Conservation (phyloP, 1,284 basidiomycete genomes). For the Grifola frondosa region DNA sequence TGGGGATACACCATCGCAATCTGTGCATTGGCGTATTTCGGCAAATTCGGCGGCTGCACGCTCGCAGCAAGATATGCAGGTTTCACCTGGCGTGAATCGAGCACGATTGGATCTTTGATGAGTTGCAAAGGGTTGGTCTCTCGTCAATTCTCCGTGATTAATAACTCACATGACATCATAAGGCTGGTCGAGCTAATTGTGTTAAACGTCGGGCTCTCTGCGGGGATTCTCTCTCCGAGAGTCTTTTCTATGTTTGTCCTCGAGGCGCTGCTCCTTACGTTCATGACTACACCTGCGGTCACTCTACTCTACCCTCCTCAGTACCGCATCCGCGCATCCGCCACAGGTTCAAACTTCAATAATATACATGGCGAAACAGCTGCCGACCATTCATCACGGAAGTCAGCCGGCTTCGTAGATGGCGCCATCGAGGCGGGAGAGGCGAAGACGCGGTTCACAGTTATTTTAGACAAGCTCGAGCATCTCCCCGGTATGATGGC, state of each 20-base stretch:
- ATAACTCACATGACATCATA: constrained; percentile 2
- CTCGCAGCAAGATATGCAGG: constrained; percentile 49
- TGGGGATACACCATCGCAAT: constrained; percentile 67
- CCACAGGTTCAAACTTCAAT: constrained; percentile 46
- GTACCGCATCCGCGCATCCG: constrained; percentile 47
- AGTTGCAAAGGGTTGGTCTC: constrained; percentile 63
- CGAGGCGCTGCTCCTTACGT: constrained; percentile 83
- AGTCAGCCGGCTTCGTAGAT: constrained; percentile 5
- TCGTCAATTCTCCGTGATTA: neutral
- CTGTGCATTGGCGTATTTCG: constrained; percentile 49
- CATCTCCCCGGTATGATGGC: constrained; percentile 80
- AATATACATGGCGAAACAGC: constrained; percentile 33
- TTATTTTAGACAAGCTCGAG: constrained; percentile 90
- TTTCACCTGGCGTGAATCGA: constrained; percentile 59
- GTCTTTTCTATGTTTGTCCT: constrained; percentile 92
- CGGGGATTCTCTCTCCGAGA: constrained; percentile 65
- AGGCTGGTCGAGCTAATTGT: constrained; percentile 61
- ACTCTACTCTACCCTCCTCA: constrained; percentile 75
- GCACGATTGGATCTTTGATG: constrained; percentile 72
- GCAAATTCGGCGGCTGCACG: constrained; percentile 62
- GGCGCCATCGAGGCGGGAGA: constrained; percentile 26
- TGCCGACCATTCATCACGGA: constrained; percentile 1
- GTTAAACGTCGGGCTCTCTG: constrained; percentile 67
- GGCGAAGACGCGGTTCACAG: constrained; percentile 62
- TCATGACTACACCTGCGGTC: constrained; percentile 87